Evolutionary conservation across 1,284 basidiomycete genomes (phyloP).

Genomic region (Austroboletus rostrupii): DNA sequence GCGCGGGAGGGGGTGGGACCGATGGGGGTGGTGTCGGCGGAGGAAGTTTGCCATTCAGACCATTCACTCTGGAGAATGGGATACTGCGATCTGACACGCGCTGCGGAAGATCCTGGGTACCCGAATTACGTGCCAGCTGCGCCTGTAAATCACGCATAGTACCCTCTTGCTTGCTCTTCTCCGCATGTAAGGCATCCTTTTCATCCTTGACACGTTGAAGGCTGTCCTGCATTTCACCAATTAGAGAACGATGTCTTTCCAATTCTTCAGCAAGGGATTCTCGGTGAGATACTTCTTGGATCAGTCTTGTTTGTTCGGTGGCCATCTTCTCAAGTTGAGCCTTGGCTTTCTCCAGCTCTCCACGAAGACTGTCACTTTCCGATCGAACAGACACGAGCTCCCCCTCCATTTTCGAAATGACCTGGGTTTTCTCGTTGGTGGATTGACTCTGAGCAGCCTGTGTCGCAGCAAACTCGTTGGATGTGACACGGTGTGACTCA

Average conservation of each 20-base stretch:
- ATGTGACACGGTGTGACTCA: slow-evolving; percentile 56
- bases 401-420: slow-evolving; percentile 46
- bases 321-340: slow-evolving; percentile 58
- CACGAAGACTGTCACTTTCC: slow-evolving; percentile 52
- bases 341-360: slow-evolving; percentile 52
- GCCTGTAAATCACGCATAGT: slow-evolving; percentile 72
- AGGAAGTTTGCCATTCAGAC: slow-evolving; percentile 72
- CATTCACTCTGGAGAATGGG: slow-evolving; percentile 53
- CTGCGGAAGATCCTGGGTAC: slow-evolving; percentile 37
- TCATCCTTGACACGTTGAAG: slow-evolving; percentile 76
- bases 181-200: slow-evolving; percentile 69
- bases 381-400: slow-evolving; percentile 43
- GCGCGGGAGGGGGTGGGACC: slow-evolving; percentile 81
- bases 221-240: slow-evolving; percentile 72
- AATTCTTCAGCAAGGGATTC: slow-evolving; percentile 70
- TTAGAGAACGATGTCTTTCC: slow-evolving; percentile 68
- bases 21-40: slow-evolving; percentile 87
- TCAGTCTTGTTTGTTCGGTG: slow-evolving; percentile 56
- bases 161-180: slow-evolving; percentile 65
- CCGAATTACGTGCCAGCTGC: slow-evolving; percentile 62
- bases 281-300: slow-evolving; percentile 69
- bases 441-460: slow-evolving; percentile 48
- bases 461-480: slow-evolving; percentile 50
- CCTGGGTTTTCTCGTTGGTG: slow-evolving; percentile 47
- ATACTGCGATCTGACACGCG: slow-evolving; percentile 54